phyloP scores from a whole-genome alignment of 2,329 filamentous ascomycete species.

The Penicillium sp. region DNA sequence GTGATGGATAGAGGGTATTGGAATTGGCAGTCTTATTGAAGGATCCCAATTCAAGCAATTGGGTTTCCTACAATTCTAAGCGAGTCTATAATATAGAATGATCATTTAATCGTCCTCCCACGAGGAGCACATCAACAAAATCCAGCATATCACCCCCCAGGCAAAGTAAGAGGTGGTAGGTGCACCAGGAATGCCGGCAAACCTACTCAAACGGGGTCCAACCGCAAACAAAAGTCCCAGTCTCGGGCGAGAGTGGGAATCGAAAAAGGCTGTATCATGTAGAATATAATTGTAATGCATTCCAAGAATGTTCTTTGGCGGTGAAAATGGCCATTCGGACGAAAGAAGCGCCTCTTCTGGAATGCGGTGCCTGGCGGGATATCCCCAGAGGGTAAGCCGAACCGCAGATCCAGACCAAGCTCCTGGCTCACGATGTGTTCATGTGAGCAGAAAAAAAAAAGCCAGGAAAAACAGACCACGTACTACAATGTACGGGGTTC shows the following conservation, averaged over 20 bases:
- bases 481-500: background rate
- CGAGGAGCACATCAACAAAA: background rate
- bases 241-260: slow-evolving; percentile 13
- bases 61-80: background rate
- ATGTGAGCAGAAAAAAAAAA: slow-evolving; percentile 34
- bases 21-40: too few species aligned
- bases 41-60: background rate
- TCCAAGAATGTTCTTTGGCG: slow-evolving; percentile 9
- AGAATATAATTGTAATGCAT: background rate
- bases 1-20: background rate
- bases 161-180: slow-evolving; percentile 12
- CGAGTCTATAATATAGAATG: too few species aligned
- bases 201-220: slow-evolving; percentile 5
- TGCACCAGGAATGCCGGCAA: slow-evolving; percentile 8
- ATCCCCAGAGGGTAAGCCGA: slow-evolving; percentile 35
- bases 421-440: slow-evolving; percentile 19
- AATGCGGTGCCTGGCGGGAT: slow-evolving; percentile 27
- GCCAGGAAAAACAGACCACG: background rate
- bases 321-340: slow-evolving; percentile 15
- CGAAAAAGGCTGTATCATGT: background rate
- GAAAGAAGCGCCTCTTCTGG: slow-evolving; percentile 10
- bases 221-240: background rate
- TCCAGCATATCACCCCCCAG: too few species aligned
- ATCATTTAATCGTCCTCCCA: too few species aligned
- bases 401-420: slow-evolving; percentile 24